Percentiles rank a stretch among this genome's conserved stretches.
Conservation (phyloP, 2,329 filamentous ascomycete genomes). For the Podosphaera fusca region DNA sequence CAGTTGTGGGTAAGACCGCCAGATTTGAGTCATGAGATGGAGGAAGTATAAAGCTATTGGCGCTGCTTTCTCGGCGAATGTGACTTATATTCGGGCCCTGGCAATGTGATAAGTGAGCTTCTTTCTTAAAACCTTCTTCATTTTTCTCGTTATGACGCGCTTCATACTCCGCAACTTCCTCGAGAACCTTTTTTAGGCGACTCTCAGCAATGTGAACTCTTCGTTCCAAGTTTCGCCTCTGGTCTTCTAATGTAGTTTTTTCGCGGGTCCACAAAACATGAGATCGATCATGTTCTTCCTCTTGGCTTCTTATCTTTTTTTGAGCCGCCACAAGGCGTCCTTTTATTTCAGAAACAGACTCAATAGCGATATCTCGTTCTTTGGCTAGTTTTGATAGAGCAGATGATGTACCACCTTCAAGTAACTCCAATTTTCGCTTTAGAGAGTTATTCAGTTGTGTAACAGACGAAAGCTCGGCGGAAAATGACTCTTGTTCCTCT, state of each 20-base stretch:
- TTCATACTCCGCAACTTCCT: conserved; percentile 59
- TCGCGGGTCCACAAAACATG: conserved; percentile 69
- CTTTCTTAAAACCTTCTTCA: conserved; percentile 32
- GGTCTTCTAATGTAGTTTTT: conserved; percentile 63
- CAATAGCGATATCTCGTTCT: conserved; percentile 68
- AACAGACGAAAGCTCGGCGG: conserved; percentile 34
- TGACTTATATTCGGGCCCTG: conserved; percentile 44
- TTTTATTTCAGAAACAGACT: conserved; percentile 46
- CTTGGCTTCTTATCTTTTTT: conserved; percentile 54
- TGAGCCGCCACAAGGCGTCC: conserved; percentile 56
- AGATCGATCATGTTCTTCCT: conserved; percentile 59
- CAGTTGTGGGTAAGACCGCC: conserved; percentile 29
- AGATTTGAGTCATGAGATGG: conserved; percentile 33
- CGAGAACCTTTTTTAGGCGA: conserved; percentile 60
- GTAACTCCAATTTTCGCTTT: conserved; percentile 63
- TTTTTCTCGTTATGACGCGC: conserved; percentile 23
- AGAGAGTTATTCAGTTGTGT: conserved; percentile 58
- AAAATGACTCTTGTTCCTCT: conserved; percentile 51
- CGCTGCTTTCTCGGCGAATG: conserved; percentile 48
- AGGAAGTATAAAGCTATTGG: conserved; percentile 53
- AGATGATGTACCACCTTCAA: conserved; percentile 73
- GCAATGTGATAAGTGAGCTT: conserved; percentile 36
- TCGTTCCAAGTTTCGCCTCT: conserved; percentile 60
- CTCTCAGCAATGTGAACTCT: conserved; percentile 78
- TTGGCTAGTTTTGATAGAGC: conserved; percentile 62